Conservation (phyloP, 768 basidiomycete genomes). For the Botryobasidium botryosum region DNA sequence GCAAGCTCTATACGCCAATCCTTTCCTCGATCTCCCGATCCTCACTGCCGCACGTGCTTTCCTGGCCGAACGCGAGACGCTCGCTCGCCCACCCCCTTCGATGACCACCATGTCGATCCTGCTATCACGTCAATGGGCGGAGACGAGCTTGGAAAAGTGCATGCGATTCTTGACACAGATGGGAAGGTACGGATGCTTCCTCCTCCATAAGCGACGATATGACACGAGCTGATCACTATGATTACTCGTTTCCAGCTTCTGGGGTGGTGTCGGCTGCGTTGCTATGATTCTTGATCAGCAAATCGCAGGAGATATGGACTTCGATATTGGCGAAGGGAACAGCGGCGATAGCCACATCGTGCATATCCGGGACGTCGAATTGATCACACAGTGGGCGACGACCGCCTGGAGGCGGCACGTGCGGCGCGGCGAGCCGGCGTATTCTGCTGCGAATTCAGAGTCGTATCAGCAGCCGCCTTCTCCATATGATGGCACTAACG, state of each 20-base stretch:
- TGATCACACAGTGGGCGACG: slow-evolving; percentile 13
- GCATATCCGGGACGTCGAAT: slow-evolving; percentile 13
- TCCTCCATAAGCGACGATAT: background rate
- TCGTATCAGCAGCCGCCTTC: no score
- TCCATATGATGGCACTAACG: no score
- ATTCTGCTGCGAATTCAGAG: no score
- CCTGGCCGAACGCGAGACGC: slow-evolving; percentile 10
- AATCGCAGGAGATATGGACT: slow-evolving; percentile 10
- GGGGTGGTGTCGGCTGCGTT: slow-evolving; percentile 12
- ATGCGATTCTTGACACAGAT: slow-evolving; percentile 11
- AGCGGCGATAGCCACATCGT: slow-evolving; percentile 11
- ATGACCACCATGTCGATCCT: slow-evolving; percentile 9
- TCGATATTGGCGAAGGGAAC: slow-evolving; percentile 13
- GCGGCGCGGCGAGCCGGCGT: no score
- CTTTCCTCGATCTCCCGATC: slow-evolving; percentile 13
- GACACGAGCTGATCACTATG: background rate
- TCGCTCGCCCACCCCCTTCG: slow-evolving; percentile 5
- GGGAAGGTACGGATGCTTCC: slow-evolving; percentile 6
- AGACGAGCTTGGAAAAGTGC: slow-evolving; percentile 10
- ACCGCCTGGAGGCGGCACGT: slow-evolving; percentile 9
- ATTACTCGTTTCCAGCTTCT: slow-evolving; percentile 4
- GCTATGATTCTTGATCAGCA: slow-evolving; percentile 12
- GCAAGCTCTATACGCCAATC: slow-evolving; percentile 11
- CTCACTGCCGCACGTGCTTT: slow-evolving; percentile 12
- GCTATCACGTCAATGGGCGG: slow-evolving; percentile 11